Evolutionary conservation across 148 eudicot species (phyloP), one percentile per base, ranked within the genome.

Genomic region (Gaultheria prostrata): DNA sequence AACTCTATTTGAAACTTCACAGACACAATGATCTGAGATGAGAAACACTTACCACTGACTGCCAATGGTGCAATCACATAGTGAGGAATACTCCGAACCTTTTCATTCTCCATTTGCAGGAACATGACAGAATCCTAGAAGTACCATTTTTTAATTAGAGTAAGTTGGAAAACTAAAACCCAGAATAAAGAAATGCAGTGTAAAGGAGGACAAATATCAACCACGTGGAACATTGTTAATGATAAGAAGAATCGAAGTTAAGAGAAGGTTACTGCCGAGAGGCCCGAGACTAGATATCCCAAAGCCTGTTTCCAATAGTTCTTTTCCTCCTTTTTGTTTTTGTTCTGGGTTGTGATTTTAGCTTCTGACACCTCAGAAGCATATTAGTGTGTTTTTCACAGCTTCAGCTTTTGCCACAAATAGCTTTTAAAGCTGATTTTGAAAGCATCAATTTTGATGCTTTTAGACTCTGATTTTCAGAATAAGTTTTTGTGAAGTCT

Each of bases 11-110:
- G 24, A 51, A 53, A 78, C 65, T 17, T 54, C 20, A 53, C 8
- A 54, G 21, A 53, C 61, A 53, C 17, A 77, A 18, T 26, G 15
- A 26, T 48, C 76, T 14, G 45, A 73, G 75, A 83, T 13, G 77
- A 80, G 82, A 85, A 73, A 54, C 54, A 92, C 99, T 91, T 85
- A 97, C 99, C 93, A 79, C 99, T 97, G 77, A 97, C 96, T 76
- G 98, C 98, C 88, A 97, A 85, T 28, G 99, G 99, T 78, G 91
- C 90, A 83, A 88, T 86, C 73, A 93, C 93, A 73, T 81, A 82
- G 84, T 97, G 98, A 77, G 96, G 91, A 82, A 97, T 95, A 79
- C 88, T 86, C 86, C 99, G 95, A 79, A 92, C 94, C 87, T 92
- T 97, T 86, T 91, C 93, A 84, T 89, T 83, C 88, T 93, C 98